Evolutionary conservation across 148 eudicot genomes (phyloP), one percentile per base, ranked within the genome.

Genomic region (Persicaria tinctoria): DNA sequence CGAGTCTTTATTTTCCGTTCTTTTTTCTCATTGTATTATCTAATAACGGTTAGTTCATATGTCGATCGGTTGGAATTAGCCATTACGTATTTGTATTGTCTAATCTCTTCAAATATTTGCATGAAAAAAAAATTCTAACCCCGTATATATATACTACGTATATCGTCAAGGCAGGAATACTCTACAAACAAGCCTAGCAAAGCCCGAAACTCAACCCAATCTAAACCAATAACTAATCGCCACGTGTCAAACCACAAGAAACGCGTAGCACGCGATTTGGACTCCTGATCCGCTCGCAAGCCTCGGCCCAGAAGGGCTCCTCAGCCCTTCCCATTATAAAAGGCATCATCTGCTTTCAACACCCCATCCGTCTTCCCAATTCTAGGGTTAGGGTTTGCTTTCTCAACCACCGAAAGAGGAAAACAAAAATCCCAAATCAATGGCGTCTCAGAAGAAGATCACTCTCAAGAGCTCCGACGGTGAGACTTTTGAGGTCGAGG

Each of bases 391-490:
- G 74, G 74, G 56, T 72, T 72, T 72, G 44, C 12, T 70, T 8
- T 46, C 51, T 20, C 8, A 23, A 48, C 45, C 16, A 48, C 74
- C 12, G 14, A 57, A 14, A 5, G 63, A 57, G 63, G 20, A 0
- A 70, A n/a, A 47, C 13, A 5, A 32, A 13, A 20, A 16, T 1
- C 62, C 5, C 20, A 23, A 68, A 7, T 3, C 8, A 32, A 72
- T 72, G 74, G 54, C 74, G 45, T 49, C 63, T 32, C 23, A 46
- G 47, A 80, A 76, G 76, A 80, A 55, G 83, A 63, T 76, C 0
- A 77, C 63, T 1, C 53, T 80, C 54, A 77, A 54, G 77, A 73
- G 74, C 63, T 73, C 71, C 51, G 83, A 80, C 6, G 77, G 77
- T 0, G 74, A 66, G 76, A 68, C 74, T 0, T 80, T 76, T 62